phyloP scores from a whole-genome alignment of 305 asterid species.

The Fraxinus ornus region DNA sequence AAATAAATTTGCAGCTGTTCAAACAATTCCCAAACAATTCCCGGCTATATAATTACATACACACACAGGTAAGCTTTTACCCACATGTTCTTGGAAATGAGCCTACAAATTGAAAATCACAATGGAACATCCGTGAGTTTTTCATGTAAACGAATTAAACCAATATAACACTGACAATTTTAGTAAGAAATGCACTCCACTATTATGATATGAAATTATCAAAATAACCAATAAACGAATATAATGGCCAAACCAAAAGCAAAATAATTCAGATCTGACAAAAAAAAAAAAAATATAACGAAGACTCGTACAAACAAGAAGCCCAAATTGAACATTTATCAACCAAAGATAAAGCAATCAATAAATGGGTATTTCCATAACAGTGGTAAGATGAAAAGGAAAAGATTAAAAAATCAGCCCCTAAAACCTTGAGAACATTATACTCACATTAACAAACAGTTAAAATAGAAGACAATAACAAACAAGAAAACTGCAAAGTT shows the following conservation, averaged over 20 bases:
- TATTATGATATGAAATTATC: neutral
- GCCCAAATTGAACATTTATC: neutral
- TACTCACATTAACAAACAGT: conserved; percentile 20
- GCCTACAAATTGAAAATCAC: neutral
- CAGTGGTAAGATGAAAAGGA: neutral
- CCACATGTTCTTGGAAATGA: neutral
- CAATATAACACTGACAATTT: neutral
- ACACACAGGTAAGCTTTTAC: neutral
- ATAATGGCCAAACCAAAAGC: neutral
- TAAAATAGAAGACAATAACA: conserved; percentile 3
- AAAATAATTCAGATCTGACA: neutral
- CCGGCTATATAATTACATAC: neutral
- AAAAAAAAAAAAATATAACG: neutral
- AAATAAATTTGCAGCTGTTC: neutral
- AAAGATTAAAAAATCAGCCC: neutral
- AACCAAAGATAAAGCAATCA: neutral
- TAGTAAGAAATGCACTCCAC: neutral
- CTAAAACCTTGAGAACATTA: neutral
- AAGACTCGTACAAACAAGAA: neutral
- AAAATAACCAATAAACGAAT: neutral
- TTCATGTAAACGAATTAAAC: neutral
- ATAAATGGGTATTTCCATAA: neutral
- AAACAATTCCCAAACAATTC: neutral
- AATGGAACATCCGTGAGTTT: neutral
- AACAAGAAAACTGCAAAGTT: conserved; percentile 4